phyloP scores from a whole-genome alignment of 768 basidiomycete species.

The Mycena polygramma region DNA sequence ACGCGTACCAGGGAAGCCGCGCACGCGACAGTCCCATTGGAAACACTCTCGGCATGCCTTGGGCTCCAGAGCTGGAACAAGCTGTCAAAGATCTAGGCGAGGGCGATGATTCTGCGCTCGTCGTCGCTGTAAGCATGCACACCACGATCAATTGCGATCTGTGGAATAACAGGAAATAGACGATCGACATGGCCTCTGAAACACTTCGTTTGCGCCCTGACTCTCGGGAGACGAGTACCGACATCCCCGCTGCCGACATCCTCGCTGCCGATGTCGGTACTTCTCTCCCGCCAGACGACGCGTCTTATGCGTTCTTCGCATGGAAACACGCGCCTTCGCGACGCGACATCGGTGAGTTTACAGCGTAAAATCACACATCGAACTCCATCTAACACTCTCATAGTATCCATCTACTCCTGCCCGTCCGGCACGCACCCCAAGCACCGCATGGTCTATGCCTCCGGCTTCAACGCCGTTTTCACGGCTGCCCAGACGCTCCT shows the following conservation, averaged over 20 bases:
- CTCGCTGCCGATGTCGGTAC: constrained; percentile 59
- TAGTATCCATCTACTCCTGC: constrained; percentile 94
- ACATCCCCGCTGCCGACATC: constrained; percentile 53
- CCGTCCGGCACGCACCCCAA: constrained; percentile 76
- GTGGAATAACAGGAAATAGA: constrained; percentile 53
- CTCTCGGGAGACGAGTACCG: constrained; percentile 39
- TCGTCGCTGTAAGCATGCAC: constrained; percentile 69
- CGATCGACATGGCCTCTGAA: constrained; percentile 76
- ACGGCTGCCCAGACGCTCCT: constrained; percentile 67
- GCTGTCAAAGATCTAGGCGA: constrained; percentile 72
- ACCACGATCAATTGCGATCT: no score
- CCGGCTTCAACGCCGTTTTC: constrained; percentile 70
- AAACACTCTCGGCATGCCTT: constrained; percentile 72
- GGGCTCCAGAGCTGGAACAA: constrained; percentile 74
- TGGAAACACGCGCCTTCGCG: constrained; percentile 67
- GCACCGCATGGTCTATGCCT: constrained; percentile 91
- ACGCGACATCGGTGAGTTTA: constrained; percentile 70
- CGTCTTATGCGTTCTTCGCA: constrained; percentile 78
- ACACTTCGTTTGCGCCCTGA: constrained; percentile 62
- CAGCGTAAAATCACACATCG: no score
- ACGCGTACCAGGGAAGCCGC: constrained; percentile 69
- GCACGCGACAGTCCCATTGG: constrained; percentile 69
- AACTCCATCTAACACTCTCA: constrained; percentile 7
- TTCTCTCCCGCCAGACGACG: constrained; percentile 67
- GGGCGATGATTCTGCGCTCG: constrained; percentile 63